These are phyloP conservation scores for Mrakia blollopis DNA, from an alignment of 768 basidiomycete genomes.

Conservation along the genomic window DNA sequence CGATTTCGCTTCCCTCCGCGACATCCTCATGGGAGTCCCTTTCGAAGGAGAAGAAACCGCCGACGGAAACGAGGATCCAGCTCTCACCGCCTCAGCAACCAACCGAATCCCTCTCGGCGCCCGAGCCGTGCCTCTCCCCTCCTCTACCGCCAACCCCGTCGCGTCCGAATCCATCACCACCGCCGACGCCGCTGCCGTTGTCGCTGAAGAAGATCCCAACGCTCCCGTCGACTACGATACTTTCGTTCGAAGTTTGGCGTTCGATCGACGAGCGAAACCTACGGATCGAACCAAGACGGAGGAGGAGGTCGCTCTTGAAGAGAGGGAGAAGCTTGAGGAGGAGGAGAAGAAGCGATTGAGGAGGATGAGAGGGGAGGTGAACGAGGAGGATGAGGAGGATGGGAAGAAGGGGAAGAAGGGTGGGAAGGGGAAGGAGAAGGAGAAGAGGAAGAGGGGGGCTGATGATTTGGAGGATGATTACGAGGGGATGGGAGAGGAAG, in stretches of 20 bases:
- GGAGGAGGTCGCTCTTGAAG: conserved; percentile 83
- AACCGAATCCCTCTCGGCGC: conserved; percentile 32
- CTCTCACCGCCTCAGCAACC: conserved; percentile 11
- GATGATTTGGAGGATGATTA: conserved; percentile 92
- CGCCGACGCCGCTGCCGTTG: conserved; percentile 1
- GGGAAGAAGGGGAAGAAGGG: conserved; percentile 42
- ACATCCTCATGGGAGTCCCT: conserved; percentile 57
- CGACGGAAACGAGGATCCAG: conserved; percentile 15
- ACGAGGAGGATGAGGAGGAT: conserved; percentile 53
- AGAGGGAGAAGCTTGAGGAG: conserved; percentile 77
- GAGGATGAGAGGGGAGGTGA: conserved; percentile 77
- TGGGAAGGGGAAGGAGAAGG: conserved; percentile 45
- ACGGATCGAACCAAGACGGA: conserved; percentile 95
- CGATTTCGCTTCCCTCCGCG: conserved; percentile 74
- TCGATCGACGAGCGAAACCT: conserved; percentile 87
- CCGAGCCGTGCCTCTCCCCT: conserved; percentile 9
- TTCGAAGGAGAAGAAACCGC: conserved; percentile 29
- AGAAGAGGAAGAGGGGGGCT: conserved; percentile 44
- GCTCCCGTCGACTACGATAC: conserved; percentile 72
- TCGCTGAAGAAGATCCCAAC: conserved; percentile 7
- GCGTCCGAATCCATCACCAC: conserved; percentile 12
- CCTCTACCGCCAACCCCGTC: neutral
- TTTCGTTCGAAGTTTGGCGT: conserved; percentile 83
- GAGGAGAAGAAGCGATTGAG: conserved; percentile 70
- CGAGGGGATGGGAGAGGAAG: conserved; percentile 30